Evolutionary conservation across 169 alveolate species (phyloP).

Genomic region (Perkinsus marinus): DNA sequence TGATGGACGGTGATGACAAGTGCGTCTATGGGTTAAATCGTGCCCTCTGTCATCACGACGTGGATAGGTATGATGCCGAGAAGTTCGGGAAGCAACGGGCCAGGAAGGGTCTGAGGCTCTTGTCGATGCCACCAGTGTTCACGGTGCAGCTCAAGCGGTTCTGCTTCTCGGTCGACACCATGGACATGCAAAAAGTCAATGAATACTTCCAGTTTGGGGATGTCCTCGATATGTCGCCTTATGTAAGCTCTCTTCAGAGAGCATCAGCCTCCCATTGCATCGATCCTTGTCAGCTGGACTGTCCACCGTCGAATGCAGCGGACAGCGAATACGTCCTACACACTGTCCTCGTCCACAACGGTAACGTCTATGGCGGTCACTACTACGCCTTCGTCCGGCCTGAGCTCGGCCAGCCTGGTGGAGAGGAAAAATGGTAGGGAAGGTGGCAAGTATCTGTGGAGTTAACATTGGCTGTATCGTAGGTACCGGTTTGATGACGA

Average conservation of each 20-base stretch:
- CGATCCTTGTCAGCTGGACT: neutral
- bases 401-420: constrained; percentile 13
- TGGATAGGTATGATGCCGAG: constrained; percentile 63
- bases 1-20: constrained; percentile 78
- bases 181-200: constrained; percentile 36
- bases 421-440: constrained; percentile 59
- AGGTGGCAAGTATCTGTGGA: neutral
- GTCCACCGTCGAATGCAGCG: constrained; percentile 9
- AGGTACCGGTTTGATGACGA: constrained; percentile 67
- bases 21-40: neutral
- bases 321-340: constrained; percentile 56
- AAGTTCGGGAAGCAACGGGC: constrained; percentile 70
- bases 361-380: constrained; percentile 81
- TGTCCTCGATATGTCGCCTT: neutral
- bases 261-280: too few species aligned
- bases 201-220: neutral
- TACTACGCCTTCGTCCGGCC: constrained; percentile 75
- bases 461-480: neutral
- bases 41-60: neutral
- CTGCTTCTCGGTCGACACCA: constrained; percentile 52
- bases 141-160: constrained; percentile 69
- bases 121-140: constrained; percentile 74
- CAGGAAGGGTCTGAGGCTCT: constrained; percentile 53
- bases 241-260: neutral
- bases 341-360: constrained; percentile 82